phyloP scores from a whole-genome alignment of 129 eudicot genomes.

The Escallonia rubra region DNA sequence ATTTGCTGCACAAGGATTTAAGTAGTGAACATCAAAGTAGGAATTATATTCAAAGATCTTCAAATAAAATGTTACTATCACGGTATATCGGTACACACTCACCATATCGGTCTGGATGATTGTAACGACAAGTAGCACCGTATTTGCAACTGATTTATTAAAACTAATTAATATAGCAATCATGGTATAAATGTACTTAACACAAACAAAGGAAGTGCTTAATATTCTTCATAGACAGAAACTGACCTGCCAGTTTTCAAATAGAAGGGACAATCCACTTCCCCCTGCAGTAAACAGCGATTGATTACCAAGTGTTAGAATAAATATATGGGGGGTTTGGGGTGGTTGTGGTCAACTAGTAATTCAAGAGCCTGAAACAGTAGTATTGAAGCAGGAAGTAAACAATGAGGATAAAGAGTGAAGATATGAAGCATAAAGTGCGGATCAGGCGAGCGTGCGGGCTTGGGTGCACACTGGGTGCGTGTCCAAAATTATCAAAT shows the following conservation, averaged over 20 bases:
- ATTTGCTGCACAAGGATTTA: constrained; percentile 28
- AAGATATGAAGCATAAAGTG: no score
- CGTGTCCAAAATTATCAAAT: no score
- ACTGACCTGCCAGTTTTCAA: constrained; percentile 88
- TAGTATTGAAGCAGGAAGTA: no score
- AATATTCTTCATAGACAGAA: not conserved
- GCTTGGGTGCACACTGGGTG: no score
- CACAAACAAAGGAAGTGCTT: not conserved
- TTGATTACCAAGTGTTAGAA: constrained; percentile 1
- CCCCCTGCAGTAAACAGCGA: constrained; percentile 48
- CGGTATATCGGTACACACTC: constrained; percentile 9
- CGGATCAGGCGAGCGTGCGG: no score
- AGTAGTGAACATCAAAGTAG: constrained; percentile 12
- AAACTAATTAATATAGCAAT: constrained; percentile 14
- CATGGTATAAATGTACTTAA: constrained; percentile 3
- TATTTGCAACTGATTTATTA: constrained; percentile 37
- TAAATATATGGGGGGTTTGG: not conserved
- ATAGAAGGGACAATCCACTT: constrained; percentile 86
- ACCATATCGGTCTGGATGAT: constrained; percentile 87
- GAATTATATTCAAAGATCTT: not conserved
- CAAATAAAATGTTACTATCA: not conserved
- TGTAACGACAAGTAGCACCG: constrained; percentile 80
- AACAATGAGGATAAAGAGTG: no score
- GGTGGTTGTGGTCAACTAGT: no score
- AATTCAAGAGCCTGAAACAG: no score